Conservation (phyloP, 371 early-diverging fungal genomes). For the Massospora cicadina region DNA sequence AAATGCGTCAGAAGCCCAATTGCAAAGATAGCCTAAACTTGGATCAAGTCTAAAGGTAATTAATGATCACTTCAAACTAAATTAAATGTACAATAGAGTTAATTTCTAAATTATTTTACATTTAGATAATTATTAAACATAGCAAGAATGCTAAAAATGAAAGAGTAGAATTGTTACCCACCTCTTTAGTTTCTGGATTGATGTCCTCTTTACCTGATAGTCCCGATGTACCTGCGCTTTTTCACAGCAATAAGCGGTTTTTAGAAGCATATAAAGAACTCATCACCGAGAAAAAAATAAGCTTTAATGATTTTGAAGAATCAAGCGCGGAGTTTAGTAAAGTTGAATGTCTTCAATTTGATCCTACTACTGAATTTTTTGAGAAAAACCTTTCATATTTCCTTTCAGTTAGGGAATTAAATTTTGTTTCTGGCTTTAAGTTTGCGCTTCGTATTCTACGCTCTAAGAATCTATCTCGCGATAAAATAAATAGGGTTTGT, state of each 20-base stretch:
- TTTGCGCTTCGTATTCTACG: neutral
- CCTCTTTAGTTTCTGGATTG: neutral
- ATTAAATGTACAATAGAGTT: too few relatives aligned
- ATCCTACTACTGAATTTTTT: neutral
- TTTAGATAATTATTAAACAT: too few relatives aligned
- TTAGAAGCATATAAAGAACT: neutral
- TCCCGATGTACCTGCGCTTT: neutral
- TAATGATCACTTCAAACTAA: too few relatives aligned
- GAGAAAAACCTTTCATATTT: neutral
- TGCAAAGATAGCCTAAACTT: too few relatives aligned
- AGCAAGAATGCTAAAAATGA: neutral
- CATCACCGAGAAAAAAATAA: neutral
- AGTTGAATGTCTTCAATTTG: neutral
- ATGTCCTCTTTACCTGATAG: neutral
- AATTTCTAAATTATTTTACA: too few relatives aligned
- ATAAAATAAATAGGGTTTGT: neutral
- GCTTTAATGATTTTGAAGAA: neutral
- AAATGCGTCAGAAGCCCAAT: too few relatives aligned
- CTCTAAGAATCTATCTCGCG: neutral
- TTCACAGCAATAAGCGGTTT: neutral
- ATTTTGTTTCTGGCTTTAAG: neutral
- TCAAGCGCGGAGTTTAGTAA: neutral
- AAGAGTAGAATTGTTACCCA: neutral
- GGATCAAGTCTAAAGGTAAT: too few relatives aligned
- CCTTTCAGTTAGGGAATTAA: neutral